Evolutionary conservation across 83 land plant species (phyloP).

Genomic region (Picea mariana): DNA sequence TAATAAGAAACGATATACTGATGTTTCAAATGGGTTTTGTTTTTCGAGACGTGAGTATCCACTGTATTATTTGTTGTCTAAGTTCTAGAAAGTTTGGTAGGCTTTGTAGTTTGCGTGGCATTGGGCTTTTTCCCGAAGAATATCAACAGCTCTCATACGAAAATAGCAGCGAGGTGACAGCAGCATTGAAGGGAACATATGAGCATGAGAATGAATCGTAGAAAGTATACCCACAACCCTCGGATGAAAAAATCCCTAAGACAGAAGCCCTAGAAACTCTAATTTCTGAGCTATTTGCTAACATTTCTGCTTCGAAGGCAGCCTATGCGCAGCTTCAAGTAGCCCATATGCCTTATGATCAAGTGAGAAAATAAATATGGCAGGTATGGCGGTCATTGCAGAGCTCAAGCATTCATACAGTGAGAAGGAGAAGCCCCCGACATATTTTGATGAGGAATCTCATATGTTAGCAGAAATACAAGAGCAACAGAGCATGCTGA

Average conservation of each 20-base stretch:
- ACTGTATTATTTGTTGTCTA: constrained; percentile 11
- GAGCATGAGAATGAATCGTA: constrained; percentile 48
- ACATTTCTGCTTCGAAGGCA: constrained; percentile 65
- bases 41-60: no score
- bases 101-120: constrained; percentile 26
- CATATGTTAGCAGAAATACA: constrained; percentile 28
- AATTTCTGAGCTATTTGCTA: constrained; percentile 47
- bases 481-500: constrained; percentile 62
- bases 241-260: constrained; percentile 40
- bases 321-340: constrained; percentile 78
- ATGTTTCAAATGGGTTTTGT: no score
- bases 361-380: constrained; percentile 71
- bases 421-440: constrained; percentile 43
- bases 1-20: neutral
- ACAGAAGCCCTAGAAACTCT: constrained; percentile 32
- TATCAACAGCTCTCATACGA: neutral
- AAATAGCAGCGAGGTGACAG: neutral
- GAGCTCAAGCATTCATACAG: constrained; percentile 73
- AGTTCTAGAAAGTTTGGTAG: constrained; percentile 19
- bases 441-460: constrained; percentile 53
- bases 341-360: constrained; percentile 85
- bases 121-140: constrained; percentile 34
- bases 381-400: constrained; percentile 72
- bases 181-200: constrained; percentile 10
- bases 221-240: constrained; percentile 26